Conservation (phyloP, 2,329 filamentous ascomycete genomes). For the Aureobasidium mangrovei region DNA sequence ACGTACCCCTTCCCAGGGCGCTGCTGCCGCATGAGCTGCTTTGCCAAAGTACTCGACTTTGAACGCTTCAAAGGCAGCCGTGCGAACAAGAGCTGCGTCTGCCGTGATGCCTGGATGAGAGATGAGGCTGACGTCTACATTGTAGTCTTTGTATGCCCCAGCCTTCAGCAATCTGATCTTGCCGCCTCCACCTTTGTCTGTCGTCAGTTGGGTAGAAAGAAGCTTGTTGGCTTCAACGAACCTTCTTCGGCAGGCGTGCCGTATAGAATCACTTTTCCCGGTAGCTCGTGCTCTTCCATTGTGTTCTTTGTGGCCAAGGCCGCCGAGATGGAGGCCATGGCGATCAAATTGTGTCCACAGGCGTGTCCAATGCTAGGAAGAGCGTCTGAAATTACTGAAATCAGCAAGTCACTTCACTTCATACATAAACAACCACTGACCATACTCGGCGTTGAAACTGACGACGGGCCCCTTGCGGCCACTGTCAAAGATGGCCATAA, state of each 20-base stretch:
- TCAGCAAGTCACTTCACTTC: conserved; percentile 5
- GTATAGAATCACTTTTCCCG: conserved; percentile 32
- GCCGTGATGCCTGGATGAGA: conserved; percentile 29
- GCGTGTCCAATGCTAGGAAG: conserved; percentile 35
- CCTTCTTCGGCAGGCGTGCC: conserved; percentile 40
- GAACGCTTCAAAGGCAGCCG: conserved; percentile 43
- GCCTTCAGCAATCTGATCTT: conserved; percentile 39
- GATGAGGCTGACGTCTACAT: conserved; percentile 28
- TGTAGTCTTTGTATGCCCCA: conserved; percentile 34
- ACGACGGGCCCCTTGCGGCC: conserved; percentile 39
- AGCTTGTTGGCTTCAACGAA: neutral
- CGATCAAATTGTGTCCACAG: conserved; percentile 40
- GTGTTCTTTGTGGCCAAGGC: conserved; percentile 31
- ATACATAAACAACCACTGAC: conserved; percentile 21
- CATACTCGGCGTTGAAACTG: conserved; percentile 35
- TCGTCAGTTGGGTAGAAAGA: neutral
- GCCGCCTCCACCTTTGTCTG: conserved; percentile 28
- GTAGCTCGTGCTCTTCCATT: conserved; percentile 23
- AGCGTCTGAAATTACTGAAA: conserved; percentile 25
- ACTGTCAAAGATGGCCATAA: conserved; percentile 40
- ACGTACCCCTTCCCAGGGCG: conserved; percentile 24
- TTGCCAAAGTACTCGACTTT: conserved; percentile 42
- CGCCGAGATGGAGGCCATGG: conserved; percentile 30
- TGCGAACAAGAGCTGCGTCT: conserved; percentile 43
- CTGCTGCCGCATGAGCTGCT: conserved; percentile 30